phyloP scores from a whole-genome alignment of 2,329 filamentous ascomycete genomes.

The Escovopsis sp. region DNA sequence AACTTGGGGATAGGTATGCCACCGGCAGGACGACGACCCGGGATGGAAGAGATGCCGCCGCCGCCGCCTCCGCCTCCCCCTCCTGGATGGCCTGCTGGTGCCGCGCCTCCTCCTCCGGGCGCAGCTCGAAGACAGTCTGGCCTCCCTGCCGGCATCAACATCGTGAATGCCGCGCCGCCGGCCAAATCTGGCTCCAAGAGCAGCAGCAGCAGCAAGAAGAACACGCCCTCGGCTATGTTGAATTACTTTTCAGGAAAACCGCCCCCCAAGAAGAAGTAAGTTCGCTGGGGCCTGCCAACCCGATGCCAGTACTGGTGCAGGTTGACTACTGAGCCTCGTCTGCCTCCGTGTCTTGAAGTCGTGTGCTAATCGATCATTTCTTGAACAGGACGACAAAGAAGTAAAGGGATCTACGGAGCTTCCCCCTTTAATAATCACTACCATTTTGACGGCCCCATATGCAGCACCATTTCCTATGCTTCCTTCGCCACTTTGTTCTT shows the following conservation, averaged over 20 bases:
- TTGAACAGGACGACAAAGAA: conserved; percentile 6
- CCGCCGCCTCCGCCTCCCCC: conserved; percentile 7
- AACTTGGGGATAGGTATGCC: background rate
- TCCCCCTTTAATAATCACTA: too few relatives aligned
- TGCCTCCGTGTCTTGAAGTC: background rate
- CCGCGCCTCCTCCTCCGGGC: background rate
- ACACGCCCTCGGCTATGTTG: conserved; percentile 5
- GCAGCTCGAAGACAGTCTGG: background rate
- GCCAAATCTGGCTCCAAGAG: conserved; percentile 5
- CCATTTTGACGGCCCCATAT: too few relatives aligned
- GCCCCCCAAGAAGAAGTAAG: conserved; percentile 11
- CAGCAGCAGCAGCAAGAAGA: conserved; percentile 7
- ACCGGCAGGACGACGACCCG: conserved; percentile 2
- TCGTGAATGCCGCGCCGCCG: conserved; percentile 8
- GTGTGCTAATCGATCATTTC: background rate
- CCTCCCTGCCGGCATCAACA: conserved; percentile 4
- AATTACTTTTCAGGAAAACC: conserved; percentile 9
- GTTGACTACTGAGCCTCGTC: too few relatives aligned
- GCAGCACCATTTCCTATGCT: too few relatives aligned
- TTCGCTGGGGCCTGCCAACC: background rate
- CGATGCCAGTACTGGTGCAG: too few relatives aligned
- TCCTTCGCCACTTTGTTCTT: too few relatives aligned
- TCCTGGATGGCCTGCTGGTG: conserved; percentile 7
- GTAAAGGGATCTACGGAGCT: too few relatives aligned
- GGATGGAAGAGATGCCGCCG: conserved; percentile 2